Evolutionary conservation across 805 yeast genomes (phyloP).

Genomic region (Pichia manshurica): DNA sequence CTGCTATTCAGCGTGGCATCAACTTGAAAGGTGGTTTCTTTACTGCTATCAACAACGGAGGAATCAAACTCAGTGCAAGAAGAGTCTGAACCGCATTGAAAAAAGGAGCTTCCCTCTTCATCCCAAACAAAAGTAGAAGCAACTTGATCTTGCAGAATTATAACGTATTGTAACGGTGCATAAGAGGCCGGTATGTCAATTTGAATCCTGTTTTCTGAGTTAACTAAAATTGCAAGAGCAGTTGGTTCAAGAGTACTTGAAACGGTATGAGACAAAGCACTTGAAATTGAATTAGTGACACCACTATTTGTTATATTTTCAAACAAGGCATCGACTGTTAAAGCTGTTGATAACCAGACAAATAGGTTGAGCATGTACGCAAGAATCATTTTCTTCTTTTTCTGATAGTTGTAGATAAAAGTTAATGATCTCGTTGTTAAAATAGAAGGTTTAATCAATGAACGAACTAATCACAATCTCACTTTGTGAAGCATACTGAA

Average conservation of each 20-base stretch:
- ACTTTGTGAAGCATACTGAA: too few relatives aligned
- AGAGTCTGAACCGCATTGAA: constrained; percentile 10
- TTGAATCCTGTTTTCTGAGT: constrained; percentile 1
- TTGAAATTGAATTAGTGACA: not conserved
- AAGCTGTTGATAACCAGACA: too few relatives aligned
- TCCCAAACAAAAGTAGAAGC: constrained; percentile 10
- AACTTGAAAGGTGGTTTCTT: constrained; percentile 13
- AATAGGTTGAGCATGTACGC: too few relatives aligned
- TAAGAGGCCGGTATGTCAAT: constrained; percentile 15
- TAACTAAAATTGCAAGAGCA: not conserved
- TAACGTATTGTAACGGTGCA: constrained; percentile 5
- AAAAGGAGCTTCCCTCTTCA: constrained; percentile 1
- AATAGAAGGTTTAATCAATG: too few relatives aligned
- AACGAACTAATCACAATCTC: too few relatives aligned
- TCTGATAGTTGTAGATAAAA: too few relatives aligned
- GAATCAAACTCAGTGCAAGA: constrained; percentile 4
- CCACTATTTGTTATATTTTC: too few relatives aligned
- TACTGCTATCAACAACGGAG: not conserved
- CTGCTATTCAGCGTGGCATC: constrained; percentile 4
- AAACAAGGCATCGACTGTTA: too few relatives aligned
- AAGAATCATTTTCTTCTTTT: too few relatives aligned
- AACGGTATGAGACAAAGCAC: not conserved
- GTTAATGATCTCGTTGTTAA: too few relatives aligned
- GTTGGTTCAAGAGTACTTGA: too few relatives aligned
- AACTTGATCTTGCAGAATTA: constrained; percentile 3